Base-by-base conservation (phyloP, 176 grass and related monocot species). In the Triticum dicoccoides region DNA sequence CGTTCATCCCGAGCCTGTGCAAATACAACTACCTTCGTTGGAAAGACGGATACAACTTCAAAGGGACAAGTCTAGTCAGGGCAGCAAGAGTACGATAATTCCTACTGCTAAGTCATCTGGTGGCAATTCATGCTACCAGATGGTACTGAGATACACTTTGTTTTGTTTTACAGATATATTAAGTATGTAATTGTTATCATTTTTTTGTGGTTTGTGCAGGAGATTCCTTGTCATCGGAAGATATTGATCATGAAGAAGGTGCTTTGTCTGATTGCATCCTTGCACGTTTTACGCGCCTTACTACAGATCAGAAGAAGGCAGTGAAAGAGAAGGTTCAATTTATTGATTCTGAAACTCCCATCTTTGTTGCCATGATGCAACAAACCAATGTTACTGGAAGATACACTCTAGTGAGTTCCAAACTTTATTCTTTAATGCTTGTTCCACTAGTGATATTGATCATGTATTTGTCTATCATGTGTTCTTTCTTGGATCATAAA, bases 361-460 rank as follows among this genome's bases (percentile, higher is more conserved):
- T 76, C 3, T 76, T 32, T 76, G 73, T 76, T 27, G 73, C 18
- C 4, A 17, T 54, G 73, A 76, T 76, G 73, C 73, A 76, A 20
- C 30, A 76, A 15, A 54, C 73, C 45, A 76, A 76, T 76, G 73
- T 76, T 54, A 20, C 73, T 11, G 45, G 73, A 76, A 76, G 73
- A 54, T 76, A 54, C 73, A 76, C 45, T 32, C 14, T 76, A 33
- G 73, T 76, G 25, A 76, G 73, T 76, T 76, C 25, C 45, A 18
- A 18, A 76, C 29, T 54, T 76, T 54, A 54, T 76, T 33, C 45
- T 32, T 20, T 76, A 51, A 75, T 51, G 72, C 42, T 75, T 75
- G 23, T 75, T 75, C 13, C 13, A 75, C 42, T 51, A 51, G 23
- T 45, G 0, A 24, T 74, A 29, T 4, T 8, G 42, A 75, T 27